Conservation (phyloP, 257 asterid genomes). For the Nicotiana tabacum region DNA sequence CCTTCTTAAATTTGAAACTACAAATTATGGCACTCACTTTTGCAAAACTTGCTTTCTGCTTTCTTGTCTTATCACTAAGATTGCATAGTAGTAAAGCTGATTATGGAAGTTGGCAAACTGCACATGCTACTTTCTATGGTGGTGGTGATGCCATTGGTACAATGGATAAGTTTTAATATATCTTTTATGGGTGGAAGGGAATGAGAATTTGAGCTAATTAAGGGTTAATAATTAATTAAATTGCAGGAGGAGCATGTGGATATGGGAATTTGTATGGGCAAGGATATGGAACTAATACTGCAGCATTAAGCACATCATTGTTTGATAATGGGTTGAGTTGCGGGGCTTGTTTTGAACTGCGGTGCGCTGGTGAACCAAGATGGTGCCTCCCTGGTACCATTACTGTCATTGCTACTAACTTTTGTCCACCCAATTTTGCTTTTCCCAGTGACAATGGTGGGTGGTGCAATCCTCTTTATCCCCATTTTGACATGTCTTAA, state of each 20-base stretch:
- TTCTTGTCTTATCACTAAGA: conserved; percentile 1
- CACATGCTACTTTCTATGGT: conserved; percentile 51
- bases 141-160: conserved; percentile 51
- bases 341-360: conserved; percentile 35
- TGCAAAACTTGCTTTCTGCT: background rate
- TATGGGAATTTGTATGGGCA: conserved; percentile 38
- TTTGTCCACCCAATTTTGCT: conserved; percentile 35
- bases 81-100: conserved; percentile 11
- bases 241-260: conserved; percentile 35
- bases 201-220: no score
- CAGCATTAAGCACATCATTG: conserved; percentile 45
- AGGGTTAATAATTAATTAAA: no score
- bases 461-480: conserved; percentile 51
- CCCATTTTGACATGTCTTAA: conserved; percentile 5
- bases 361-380: conserved; percentile 28
- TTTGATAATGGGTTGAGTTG: conserved; percentile 25
- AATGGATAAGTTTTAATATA: conserved; percentile 28
- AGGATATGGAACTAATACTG: conserved; percentile 45
- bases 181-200: no score
- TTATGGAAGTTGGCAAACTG: conserved; percentile 41
- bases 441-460: conserved; percentile 40
- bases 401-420: conserved; percentile 46
- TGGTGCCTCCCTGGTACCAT: conserved; percentile 40
- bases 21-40: conserved; percentile 9
- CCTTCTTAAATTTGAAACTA: background rate